A percentile compares a stretch with the other conserved stretches of the same genome.
These are phyloP conservation scores for Plasmodium chabaudi DNA, from an alignment of 169 alveolate species.

Conservation along the genomic window DNA sequence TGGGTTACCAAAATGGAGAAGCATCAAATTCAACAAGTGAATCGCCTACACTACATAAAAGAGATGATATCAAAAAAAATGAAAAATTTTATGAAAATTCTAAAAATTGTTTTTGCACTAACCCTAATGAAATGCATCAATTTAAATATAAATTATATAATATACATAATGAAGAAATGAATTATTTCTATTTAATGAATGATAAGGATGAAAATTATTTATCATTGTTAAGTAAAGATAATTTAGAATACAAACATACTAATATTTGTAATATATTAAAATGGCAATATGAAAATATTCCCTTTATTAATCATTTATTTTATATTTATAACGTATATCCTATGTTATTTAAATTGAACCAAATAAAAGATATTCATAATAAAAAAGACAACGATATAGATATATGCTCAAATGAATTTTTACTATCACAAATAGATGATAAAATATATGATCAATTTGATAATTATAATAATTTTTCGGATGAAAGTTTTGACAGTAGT, in stretches of 20 bases:
- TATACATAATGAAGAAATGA: constrained; percentile 45
- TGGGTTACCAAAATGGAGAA: too few species aligned
- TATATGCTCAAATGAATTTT: constrained; percentile 3
- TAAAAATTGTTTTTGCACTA: too few species aligned
- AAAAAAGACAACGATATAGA: constrained; percentile 10
- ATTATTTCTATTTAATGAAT: constrained; percentile 28
- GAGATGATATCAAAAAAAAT: too few species aligned
- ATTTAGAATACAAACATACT: constrained; percentile 29
- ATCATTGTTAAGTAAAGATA: neutral
- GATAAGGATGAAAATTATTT: neutral
- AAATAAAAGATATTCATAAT: constrained; percentile 31
- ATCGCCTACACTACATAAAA: too few species aligned
- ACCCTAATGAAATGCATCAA: constrained; percentile 3
- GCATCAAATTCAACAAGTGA: too few species aligned
- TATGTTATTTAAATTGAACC: constrained; percentile 20
- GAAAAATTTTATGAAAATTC: neutral
- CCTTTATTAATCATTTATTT: constrained; percentile 34
- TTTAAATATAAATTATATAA: constrained; percentile 55
- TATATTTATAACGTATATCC: constrained; percentile 30
- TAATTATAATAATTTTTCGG: constrained; percentile 23
- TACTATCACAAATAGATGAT: constrained; percentile 20
- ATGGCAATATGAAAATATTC: constrained; percentile 35
- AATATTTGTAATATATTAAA: constrained; percentile 13
- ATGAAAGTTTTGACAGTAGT: constrained; percentile 45
- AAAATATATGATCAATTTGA: constrained; percentile 17